Percentiles rank a stretch among this genome's conserved stretches.
Conservation (phyloP, 139 green algal species). For the Tetradesmus obliquus region DNA sequence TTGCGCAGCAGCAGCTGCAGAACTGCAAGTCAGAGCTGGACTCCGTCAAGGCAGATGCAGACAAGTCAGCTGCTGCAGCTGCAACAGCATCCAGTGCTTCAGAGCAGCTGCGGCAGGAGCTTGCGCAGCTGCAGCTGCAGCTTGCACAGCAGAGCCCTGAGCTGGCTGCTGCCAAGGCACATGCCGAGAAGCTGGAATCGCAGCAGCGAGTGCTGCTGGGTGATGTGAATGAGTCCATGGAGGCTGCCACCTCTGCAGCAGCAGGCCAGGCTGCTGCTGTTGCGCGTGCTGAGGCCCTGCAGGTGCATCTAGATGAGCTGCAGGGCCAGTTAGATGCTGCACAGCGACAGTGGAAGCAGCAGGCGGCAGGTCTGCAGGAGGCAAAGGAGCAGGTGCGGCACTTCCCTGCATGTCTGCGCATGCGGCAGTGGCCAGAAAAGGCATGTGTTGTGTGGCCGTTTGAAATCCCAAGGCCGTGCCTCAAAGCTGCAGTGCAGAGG, state of each 20-base stretch:
- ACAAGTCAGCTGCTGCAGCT: not conserved
- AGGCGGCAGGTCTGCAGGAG: not conserved
- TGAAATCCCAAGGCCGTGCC: no score
- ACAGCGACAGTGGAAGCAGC: not conserved
- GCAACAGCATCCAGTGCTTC: not conserved
- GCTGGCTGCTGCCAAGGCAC: not conserved
- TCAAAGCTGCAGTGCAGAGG: no score
- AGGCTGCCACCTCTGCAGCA: not conserved
- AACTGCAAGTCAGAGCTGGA: not conserved
- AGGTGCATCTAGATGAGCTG: not conserved
- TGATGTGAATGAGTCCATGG: constrained; percentile 18
- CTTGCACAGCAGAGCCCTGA: not conserved
- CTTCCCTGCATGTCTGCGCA: not conserved
- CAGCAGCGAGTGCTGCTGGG: constrained; percentile 30
- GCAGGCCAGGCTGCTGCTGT: not conserved
- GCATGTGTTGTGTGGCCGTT: no score
- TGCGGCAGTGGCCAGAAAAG: no score
- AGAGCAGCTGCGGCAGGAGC: not conserved
- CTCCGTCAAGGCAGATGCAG: not conserved
- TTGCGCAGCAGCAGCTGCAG: constrained; percentile 12
- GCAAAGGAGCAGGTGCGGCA: constrained; percentile 1
- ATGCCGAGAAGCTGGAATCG: constrained; percentile 23
- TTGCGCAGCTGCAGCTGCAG: constrained; percentile 28
- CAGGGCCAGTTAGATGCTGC: not conserved
- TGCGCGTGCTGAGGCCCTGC: not conserved